A percentile compares a stretch with the other conserved stretches of the same genome.
Conservation (phyloP, 495 filamentous ascomycete genomes). For the Cudoniella acicularis region DNA sequence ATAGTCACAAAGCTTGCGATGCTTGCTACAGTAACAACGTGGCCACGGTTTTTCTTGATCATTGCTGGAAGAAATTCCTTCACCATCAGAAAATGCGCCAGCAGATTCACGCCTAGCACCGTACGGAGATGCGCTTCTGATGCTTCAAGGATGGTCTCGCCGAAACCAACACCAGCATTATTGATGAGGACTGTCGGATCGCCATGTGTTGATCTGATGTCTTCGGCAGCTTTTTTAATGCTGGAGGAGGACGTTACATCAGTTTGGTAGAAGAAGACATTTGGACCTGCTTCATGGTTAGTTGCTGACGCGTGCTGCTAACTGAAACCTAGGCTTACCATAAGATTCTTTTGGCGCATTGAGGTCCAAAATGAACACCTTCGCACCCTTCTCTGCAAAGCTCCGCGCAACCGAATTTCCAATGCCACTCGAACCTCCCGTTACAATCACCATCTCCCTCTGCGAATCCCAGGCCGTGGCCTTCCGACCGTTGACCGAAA, state of each 20-base stretch:
- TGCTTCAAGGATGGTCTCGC: constrained; percentile 54
- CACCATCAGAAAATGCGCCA: constrained; percentile 61
- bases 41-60: constrained; percentile 62
- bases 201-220: constrained; percentile 54
- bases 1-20: constrained; percentile 32
- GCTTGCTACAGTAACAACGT: constrained; percentile 63
- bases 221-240: constrained; percentile 41
- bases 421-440: constrained; percentile 25
- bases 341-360: constrained; percentile 37
- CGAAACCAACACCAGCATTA: constrained; percentile 65
- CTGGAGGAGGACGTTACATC: constrained; percentile 53
- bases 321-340: constrained; percentile 28
- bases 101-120: constrained; percentile 67
- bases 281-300: constrained; percentile 31
- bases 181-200: constrained; percentile 69
- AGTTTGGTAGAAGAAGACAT: constrained; percentile 55
- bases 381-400: constrained; percentile 53
- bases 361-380: constrained; percentile 66
- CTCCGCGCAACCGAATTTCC: constrained; percentile 52
- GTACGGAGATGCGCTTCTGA: constrained; percentile 51
- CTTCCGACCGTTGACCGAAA: background rate
- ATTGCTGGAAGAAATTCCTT: constrained; percentile 67
- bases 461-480: background rate
- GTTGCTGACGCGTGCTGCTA: background rate
- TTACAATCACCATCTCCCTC: constrained; percentile 49